phyloP scores from a whole-genome alignment of 208 protist genomes.

The Leishmania martiniquensis region DNA sequence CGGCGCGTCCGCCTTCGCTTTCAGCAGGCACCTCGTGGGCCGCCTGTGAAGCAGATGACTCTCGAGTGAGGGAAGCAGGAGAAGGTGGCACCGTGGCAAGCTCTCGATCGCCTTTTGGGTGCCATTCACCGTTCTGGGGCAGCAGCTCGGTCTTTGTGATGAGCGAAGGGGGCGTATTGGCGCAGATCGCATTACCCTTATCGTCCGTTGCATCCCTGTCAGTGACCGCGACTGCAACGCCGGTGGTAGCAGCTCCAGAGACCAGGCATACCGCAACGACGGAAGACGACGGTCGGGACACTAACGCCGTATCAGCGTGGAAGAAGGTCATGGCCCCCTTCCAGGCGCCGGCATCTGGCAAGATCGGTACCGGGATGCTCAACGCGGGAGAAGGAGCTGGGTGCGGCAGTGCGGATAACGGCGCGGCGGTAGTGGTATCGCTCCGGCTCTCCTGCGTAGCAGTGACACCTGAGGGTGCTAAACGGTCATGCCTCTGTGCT shows the following conservation, averaged over 20 bases:
- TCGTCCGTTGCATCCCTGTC: neutral
- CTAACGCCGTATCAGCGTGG: neutral
- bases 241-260: neutral
- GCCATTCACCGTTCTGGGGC: neutral
- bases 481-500: neutral
- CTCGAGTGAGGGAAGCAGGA: neutral
- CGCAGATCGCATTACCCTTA: too few relatives aligned
- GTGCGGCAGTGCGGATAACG: neutral
- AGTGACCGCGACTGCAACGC: neutral
- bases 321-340: conserved; percentile 20
- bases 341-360: conserved; percentile 36
- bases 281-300: neutral
- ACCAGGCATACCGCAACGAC: neutral
- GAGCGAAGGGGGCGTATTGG: neutral
- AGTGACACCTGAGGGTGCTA: neutral
- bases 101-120: too few relatives aligned
- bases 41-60: neutral
- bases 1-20: neutral
- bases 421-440: neutral
- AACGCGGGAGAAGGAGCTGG: neutral
- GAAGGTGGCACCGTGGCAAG: neutral
- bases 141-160: neutral
- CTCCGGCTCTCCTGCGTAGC: neutral
- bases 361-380: conserved; percentile 37
- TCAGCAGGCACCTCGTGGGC: neutral